Conservation (phyloP, 345 rosid species). For the Sisymbrium altissimum region DNA sequence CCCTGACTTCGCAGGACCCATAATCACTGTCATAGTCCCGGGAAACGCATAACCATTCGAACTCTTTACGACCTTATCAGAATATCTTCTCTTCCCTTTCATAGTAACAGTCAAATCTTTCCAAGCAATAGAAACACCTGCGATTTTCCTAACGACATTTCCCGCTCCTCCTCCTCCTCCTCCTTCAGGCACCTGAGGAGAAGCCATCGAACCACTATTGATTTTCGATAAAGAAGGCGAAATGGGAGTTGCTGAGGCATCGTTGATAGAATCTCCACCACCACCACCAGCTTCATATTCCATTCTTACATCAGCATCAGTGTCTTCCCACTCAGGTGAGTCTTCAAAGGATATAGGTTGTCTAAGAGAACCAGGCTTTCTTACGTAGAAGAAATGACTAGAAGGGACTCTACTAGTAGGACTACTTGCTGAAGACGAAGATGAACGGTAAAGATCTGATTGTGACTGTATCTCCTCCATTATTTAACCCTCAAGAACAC, state of each 20-base stretch:
- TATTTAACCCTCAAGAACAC: constrained; percentile 18
- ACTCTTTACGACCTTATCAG: constrained; percentile 89
- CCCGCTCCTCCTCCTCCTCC: constrained; percentile 30
- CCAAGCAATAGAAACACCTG: constrained; percentile 94
- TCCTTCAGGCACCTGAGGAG: constrained; percentile 63
- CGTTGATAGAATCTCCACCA: constrained; percentile 61
- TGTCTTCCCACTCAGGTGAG: constrained; percentile 99
- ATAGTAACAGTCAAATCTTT: constrained; percentile 92
- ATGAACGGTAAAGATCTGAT: constrained; percentile 90
- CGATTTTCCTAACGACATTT: constrained; percentile 58
- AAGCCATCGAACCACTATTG: constrained; percentile 81
- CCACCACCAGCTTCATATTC: constrained; percentile 49
- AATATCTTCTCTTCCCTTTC: constrained; percentile 81
- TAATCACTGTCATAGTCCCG: constrained; percentile 95
- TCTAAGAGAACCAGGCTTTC: constrained; percentile 85
- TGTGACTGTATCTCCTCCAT: constrained; percentile 99
- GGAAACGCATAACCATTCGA: constrained; percentile 95
- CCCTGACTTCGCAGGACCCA: constrained; percentile 99
- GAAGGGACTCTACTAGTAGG: constrained; percentile 96
- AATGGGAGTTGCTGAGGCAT: constrained; percentile 50
- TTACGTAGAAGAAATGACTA: constrained; percentile 86
- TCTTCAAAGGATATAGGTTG: constrained; percentile 98
- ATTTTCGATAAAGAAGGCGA: constrained; percentile 89
- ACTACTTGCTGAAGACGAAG: constrained; percentile 97
- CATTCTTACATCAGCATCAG: constrained; percentile 67